Percentiles rank a stretch among this genome's conserved stretches.
These are phyloP conservation scores for Abortiporus biennis DNA, from an alignment of 1,284 basidiomycete species.

Conservation along the genomic window DNA sequence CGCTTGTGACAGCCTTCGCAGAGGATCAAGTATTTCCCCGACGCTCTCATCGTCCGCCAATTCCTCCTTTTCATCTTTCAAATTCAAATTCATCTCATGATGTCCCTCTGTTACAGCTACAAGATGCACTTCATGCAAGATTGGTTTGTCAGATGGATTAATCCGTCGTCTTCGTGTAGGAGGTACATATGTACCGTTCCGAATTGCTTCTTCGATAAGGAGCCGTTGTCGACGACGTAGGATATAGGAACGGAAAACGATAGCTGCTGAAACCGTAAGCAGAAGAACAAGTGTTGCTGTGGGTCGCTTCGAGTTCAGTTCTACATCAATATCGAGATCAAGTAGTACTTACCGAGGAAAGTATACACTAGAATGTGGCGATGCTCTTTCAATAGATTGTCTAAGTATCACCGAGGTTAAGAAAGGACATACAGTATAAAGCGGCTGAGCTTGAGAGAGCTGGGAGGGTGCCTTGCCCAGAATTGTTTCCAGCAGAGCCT, in stretches of 20 bases:
- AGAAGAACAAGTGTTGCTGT: constrained; percentile 57
- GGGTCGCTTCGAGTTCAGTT: constrained; percentile 2
- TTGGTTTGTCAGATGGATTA: constrained; percentile 13
- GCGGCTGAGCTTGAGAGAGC: constrained; percentile 19
- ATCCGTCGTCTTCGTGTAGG: constrained; percentile 1
- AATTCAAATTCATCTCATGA: too few relatives aligned
- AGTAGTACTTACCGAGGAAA: constrained; percentile 26
- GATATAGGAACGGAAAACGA: constrained; percentile 53
- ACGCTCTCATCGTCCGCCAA: too few relatives aligned
- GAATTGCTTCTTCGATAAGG: constrained; percentile 54
- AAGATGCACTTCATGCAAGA: constrained; percentile 16
- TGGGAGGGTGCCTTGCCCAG: constrained; percentile 1
- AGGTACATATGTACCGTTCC: constrained; percentile 52
- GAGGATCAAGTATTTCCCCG: too few relatives aligned
- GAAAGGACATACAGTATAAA: constrained; percentile 18
- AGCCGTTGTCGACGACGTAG: constrained; percentile 51
- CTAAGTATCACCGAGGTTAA: constrained; percentile 7
- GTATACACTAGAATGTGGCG: constrained; percentile 25
- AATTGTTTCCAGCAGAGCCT: background rate
- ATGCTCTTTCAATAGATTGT: constrained; percentile 4
- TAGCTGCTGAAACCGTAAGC: constrained; percentile 56
- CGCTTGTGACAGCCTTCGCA: too few relatives aligned
- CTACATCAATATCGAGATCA: constrained; percentile 4
- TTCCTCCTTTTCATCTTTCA: too few relatives aligned
- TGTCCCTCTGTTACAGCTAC: too few relatives aligned